Percentiles rank a stretch among this genome's conserved stretches.
Evolutionary conservation across 331 rosid species (phyloP).

Genomic region (Quercus tomentella): DNA sequence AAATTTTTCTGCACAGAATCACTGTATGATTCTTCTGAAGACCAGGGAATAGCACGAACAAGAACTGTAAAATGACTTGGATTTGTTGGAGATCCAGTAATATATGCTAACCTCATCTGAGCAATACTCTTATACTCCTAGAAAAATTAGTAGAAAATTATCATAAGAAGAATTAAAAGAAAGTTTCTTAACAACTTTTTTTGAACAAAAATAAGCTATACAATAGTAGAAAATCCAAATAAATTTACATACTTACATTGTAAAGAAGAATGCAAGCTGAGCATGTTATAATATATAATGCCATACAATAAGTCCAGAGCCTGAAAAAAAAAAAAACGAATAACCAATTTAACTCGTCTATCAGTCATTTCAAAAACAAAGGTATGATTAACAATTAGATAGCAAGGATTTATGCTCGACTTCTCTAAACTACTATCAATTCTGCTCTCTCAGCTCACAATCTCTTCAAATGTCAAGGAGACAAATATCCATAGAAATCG

Average conservation of each 20-base stretch:
- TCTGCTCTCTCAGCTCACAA: too few relatives aligned
- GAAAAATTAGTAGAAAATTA: slow-evolving; percentile 1
- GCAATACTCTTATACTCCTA: slow-evolving; percentile 66
- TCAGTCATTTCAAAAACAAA: background rate
- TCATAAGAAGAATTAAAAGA: background rate
- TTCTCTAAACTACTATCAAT: too few relatives aligned
- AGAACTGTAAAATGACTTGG: slow-evolving; percentile 81
- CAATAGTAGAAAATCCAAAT: slow-evolving; percentile 2
- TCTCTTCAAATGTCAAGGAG: too few relatives aligned
- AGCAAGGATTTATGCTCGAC: background rate
- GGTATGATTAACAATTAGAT: background rate
- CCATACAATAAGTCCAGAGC: slow-evolving; percentile 95
- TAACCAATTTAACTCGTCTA: slow-evolving; percentile 10
- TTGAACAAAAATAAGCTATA: background rate
- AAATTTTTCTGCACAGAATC: slow-evolving; percentile 64
- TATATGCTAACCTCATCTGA: slow-evolving; percentile 55
- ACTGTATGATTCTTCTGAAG: slow-evolving; percentile 53
- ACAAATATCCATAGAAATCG: too few relatives aligned
- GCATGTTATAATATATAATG: slow-evolving; percentile 70
- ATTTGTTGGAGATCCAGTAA: slow-evolving; percentile 50
- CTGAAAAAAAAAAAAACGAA: slow-evolving; percentile 34
- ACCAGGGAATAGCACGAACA: slow-evolving; percentile 82
- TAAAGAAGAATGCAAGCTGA: slow-evolving; percentile 81
- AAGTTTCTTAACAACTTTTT: background rate
- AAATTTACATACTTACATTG: slow-evolving; percentile 52